A percentile compares a stretch with the other conserved stretches of the same genome.
These are phyloP conservation scores for Aspergillus carlsbadensis DNA, from an alignment of 495 filamentous ascomycete genomes.

Conservation along the genomic window DNA sequence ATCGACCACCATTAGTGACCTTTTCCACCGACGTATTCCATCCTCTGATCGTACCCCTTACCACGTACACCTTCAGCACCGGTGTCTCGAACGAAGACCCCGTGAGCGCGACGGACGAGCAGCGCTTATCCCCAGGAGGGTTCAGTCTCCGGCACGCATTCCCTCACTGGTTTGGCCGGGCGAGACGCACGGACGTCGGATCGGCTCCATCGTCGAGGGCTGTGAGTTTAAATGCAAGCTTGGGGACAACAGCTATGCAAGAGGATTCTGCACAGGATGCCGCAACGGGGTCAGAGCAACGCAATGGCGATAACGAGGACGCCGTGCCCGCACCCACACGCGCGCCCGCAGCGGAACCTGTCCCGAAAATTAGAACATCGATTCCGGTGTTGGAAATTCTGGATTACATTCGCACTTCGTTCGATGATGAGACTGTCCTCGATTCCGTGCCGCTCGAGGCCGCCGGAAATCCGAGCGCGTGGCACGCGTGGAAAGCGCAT, in stretches of 20 bases:
- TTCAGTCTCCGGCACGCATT: slow-evolving; percentile 90
- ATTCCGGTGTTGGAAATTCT: slow-evolving; percentile 53
- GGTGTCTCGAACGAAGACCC: slow-evolving; percentile 66
- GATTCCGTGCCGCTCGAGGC: slow-evolving; percentile 77
- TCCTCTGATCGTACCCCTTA: slow-evolving; percentile 84
- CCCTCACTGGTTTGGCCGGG: slow-evolving; percentile 75
- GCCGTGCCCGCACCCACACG: slow-evolving; percentile 18
- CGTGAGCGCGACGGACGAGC: slow-evolving; percentile 76
- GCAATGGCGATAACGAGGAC: slow-evolving; percentile 6
- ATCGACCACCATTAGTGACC: slow-evolving; percentile 75
- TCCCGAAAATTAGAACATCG: slow-evolving; percentile 21
- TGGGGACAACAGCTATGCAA: neutral
- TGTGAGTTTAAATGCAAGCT: slow-evolving; percentile 30
- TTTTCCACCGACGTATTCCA: slow-evolving; percentile 93
- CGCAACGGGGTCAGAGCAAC: neutral
- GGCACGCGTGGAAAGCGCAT: slow-evolving; percentile 84
- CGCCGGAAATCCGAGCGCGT: slow-evolving; percentile 83
- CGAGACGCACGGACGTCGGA: slow-evolving; percentile 29
- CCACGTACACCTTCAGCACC: slow-evolving; percentile 85
- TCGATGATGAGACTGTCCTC: slow-evolving; percentile 72
- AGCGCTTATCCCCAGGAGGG: slow-evolving; percentile 78
- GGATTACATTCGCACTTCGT: slow-evolving; percentile 75
- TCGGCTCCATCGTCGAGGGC: slow-evolving; percentile 38
- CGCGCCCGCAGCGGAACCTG: slow-evolving; percentile 20
- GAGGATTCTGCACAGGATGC: neutral